phyloP scores from a whole-genome alignment of 1,284 basidiomycete species.

The Phenoliferia sp. region DNA sequence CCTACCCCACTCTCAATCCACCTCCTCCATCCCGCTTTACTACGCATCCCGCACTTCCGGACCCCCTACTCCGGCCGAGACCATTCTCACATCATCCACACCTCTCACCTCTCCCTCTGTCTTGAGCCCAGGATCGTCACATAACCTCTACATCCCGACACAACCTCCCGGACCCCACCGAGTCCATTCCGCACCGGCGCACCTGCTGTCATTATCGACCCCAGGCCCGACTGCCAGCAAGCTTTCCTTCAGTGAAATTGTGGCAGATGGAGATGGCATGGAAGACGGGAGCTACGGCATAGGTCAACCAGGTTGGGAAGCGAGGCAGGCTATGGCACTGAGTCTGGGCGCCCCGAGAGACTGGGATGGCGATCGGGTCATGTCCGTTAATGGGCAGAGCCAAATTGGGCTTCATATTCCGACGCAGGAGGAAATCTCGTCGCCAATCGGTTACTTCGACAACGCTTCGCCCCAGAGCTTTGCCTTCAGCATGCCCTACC shows the following conservation, averaged over 20 bases:
- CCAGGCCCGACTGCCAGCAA: not conserved
- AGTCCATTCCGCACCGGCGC: slow-evolving; percentile 26
- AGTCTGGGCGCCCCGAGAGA: not conserved
- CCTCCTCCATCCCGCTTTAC: slow-evolving; percentile 6
- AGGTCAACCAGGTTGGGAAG: not conserved
- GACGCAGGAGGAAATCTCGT: not conserved
- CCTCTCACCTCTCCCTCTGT: not conserved
- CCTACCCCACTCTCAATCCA: not conserved
- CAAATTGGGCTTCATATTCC: not conserved
- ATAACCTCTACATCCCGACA: not conserved
- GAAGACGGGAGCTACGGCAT: not conserved
- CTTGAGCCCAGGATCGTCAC: not conserved
- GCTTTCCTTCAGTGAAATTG: not conserved
- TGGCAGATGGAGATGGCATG: not conserved
- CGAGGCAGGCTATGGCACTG: not conserved
- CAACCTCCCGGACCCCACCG: slow-evolving; percentile 10
- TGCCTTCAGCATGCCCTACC: not conserved
- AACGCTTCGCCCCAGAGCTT: not conserved
- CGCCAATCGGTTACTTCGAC: not conserved
- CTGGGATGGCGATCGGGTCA: slow-evolving; percentile 2
- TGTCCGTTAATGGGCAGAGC: not conserved
- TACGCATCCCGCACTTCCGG: slow-evolving; percentile 7
- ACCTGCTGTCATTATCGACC: slow-evolving; percentile 15
- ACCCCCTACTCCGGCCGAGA: not conserved
- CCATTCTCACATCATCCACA: slow-evolving; percentile 6